Conservation (phyloP, 1,284 basidiomycete genomes). For the Naganishia sp. region DNA sequence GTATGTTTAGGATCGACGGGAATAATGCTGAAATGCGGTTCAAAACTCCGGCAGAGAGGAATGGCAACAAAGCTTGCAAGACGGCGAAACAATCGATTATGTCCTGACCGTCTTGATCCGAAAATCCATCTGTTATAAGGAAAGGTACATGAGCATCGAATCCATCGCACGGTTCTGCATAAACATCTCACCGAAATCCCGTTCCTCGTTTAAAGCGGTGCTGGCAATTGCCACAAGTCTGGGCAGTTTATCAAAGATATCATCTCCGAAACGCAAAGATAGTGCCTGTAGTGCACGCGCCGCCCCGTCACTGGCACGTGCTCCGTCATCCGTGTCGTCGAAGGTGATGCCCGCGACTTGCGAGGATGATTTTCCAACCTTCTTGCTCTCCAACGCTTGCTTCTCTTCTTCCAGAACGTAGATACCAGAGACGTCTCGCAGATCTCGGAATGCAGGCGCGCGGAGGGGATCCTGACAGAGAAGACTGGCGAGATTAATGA, state of each 20-base stretch:
- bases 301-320: slow-evolving; percentile 72
- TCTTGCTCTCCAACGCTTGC: slow-evolving; percentile 31
- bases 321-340: slow-evolving; percentile 55
- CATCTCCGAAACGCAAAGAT: not conserved
- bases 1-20: slow-evolving; percentile 70
- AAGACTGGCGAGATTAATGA: slow-evolving; percentile 96
- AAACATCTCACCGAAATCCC: not conserved
- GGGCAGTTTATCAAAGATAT: slow-evolving; percentile 12
- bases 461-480: slow-evolving; percentile 86
- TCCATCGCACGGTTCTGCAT: too few species aligned
- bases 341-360: slow-evolving; percentile 58
- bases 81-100: slow-evolving; percentile 92
- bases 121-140: slow-evolving; percentile 5
- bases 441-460: slow-evolving; percentile 76
- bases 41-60: slow-evolving; percentile 72
- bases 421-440: slow-evolving; percentile 70
- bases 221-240: slow-evolving; percentile 16
- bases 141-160: too few species aligned
- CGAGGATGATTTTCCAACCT: slow-evolving; percentile 35
- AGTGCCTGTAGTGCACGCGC: slow-evolving; percentile 77
- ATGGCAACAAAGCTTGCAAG: slow-evolving; percentile 75
- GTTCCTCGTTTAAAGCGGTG: slow-evolving; percentile 44
- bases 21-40: slow-evolving; percentile 71
- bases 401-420: slow-evolving; percentile 65
- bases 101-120: slow-evolving; percentile 70